Conservation (phyloP, 140 eudicot species). For the Stevia rebaudiana region DNA sequence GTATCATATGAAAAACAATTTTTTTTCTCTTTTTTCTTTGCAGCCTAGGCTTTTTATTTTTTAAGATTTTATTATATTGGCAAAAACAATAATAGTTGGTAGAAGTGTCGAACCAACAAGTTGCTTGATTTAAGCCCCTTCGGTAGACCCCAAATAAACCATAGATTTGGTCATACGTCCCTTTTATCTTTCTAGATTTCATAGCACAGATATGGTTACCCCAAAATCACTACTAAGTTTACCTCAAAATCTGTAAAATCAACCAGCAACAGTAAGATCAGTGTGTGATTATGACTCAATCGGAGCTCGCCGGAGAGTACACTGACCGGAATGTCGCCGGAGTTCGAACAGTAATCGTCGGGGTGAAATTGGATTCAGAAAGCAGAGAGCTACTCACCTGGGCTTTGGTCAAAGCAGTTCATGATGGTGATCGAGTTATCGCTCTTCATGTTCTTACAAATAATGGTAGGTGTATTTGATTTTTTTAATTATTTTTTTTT, state of each 20-base stretch:
- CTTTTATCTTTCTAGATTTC: slow-evolving; percentile 4
- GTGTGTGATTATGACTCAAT: slow-evolving; percentile 36
- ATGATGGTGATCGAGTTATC: slow-evolving; percentile 73
- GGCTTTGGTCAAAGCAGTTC: slow-evolving; percentile 85
- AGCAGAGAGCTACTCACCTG: slow-evolving; percentile 84
- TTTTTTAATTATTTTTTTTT: not conserved
- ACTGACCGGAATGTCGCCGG: slow-evolving; percentile 21
- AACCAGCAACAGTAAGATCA: not conserved
- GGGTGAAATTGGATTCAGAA: slow-evolving; percentile 60
- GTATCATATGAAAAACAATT: too few species aligned
- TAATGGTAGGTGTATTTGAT: slow-evolving; percentile 35
- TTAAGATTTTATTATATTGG: too few species aligned
- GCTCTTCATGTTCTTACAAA: slow-evolving; percentile 76
- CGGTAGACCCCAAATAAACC: too few species aligned
- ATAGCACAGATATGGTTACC: slow-evolving; percentile 13
- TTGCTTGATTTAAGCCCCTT: too few species aligned
- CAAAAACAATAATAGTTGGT: too few species aligned
- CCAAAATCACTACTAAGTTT: not conserved
- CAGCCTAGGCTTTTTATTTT: too few species aligned
- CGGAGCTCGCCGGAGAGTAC: slow-evolving; percentile 25
- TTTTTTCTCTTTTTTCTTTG: too few species aligned
- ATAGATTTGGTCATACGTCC: not conserved
- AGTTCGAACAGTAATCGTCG: slow-evolving; percentile 71
- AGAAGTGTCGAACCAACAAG: too few species aligned
- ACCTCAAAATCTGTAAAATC: slow-evolving; percentile 3